These are phyloP conservation scores for Yamadazyma atlantica DNA, from an alignment of 1,139 yeast genomes.

Conservation along the genomic window DNA sequence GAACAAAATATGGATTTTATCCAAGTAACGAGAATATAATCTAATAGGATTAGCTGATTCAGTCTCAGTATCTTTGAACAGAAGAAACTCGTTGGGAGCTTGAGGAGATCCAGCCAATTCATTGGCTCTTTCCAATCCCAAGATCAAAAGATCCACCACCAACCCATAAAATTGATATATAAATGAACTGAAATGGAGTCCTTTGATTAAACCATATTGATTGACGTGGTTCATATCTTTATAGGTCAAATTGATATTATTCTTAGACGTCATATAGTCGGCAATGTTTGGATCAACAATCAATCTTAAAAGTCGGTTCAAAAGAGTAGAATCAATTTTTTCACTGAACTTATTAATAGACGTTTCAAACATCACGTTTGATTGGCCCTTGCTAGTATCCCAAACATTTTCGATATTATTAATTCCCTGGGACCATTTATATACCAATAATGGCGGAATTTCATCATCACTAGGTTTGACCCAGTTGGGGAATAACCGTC, in stretches of 20 bases:
- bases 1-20: conserved; percentile 76
- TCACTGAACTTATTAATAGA: conserved; percentile 71
- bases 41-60: conserved; percentile 74
- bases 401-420: conserved; percentile 78
- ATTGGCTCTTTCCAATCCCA: conserved; percentile 84
- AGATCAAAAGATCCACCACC: conserved; percentile 72
- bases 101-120: conserved; percentile 82
- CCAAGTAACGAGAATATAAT: conserved; percentile 79
- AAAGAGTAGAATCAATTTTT: conserved; percentile 81
- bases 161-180: conserved; percentile 89
- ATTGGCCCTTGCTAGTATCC: conserved; percentile 72
- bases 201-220: conserved; percentile 83
- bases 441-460: conserved; percentile 85
- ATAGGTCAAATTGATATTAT: conserved; percentile 76
- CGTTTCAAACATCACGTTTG: conserved; percentile 83
- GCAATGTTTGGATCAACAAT: conserved; percentile 91
- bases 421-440: conserved; percentile 95
- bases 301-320: conserved; percentile 77
- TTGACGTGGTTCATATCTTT: conserved; percentile 96
- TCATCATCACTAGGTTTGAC: conserved; percentile 93
- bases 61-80: conserved; percentile 56
- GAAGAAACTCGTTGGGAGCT: conserved; percentile 75
- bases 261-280: conserved; percentile 91
- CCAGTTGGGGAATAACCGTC: conserved; percentile 93
- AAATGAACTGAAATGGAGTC: conserved; percentile 88